Conservation (phyloP, 2,329 filamentous ascomycete species). For the Paramyrothecium sp. region DNA sequence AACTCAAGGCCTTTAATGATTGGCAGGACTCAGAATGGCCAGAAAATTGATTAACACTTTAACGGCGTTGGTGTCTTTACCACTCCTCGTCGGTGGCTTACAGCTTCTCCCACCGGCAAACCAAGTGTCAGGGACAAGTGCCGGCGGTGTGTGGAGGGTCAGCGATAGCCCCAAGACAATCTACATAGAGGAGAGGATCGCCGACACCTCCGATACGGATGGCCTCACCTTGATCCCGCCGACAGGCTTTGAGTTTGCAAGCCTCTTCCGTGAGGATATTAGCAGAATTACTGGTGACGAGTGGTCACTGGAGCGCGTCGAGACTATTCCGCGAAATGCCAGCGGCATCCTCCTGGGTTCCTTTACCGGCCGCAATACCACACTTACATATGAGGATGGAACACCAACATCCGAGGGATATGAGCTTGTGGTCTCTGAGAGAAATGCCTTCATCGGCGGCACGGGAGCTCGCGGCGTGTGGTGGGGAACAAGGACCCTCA, state of each 20-base stretch:
- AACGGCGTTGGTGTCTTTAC: not conserved
- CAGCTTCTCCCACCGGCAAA: not conserved
- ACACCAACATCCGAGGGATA: slow-evolving; percentile 48
- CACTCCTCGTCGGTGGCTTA: not conserved
- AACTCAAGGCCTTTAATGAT: not conserved
- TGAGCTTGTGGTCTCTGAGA: slow-evolving; percentile 32
- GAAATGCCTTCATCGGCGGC: slow-evolving; percentile 34
- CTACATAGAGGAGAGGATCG: slow-evolving; percentile 39
- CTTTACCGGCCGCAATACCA: slow-evolving; percentile 17
- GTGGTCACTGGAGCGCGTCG: slow-evolving; percentile 39
- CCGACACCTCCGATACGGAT: slow-evolving; percentile 35
- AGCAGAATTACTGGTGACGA: slow-evolving; percentile 33
- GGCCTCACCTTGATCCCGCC: slow-evolving; percentile 52
- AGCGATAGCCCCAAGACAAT: slow-evolving; percentile 20
- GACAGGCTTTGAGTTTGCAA: slow-evolving; percentile 45
- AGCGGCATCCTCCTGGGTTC: slow-evolving; percentile 42
- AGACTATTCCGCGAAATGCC: slow-evolving; percentile 24
- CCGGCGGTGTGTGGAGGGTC: not conserved
- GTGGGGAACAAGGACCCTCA: slow-evolving; percentile 44
- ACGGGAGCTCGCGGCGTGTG: slow-evolving; percentile 42
- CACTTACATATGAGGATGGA: slow-evolving; percentile 45
- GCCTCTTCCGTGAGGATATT: slow-evolving; percentile 43
- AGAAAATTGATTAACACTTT: not conserved
- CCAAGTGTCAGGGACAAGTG: not conserved
- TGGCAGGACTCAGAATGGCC: not conserved